Base-by-base conservation (phyloP, 2,329 filamentous ascomycete genomes). In the Fusarium staphyleae region DNA sequence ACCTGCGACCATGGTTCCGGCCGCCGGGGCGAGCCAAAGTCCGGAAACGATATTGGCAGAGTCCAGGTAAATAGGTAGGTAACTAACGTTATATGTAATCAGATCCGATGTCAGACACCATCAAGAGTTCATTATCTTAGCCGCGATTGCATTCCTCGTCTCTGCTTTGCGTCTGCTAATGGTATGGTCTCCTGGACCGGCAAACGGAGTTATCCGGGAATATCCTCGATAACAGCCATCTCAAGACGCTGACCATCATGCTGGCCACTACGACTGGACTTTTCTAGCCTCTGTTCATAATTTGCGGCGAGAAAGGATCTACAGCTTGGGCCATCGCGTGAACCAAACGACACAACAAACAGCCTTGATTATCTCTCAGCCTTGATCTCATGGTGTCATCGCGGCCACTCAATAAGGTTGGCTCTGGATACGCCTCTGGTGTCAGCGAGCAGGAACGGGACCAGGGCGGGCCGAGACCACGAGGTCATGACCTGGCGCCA, bases 91-190 rank as follows among this genome's bases (percentile, higher is more conserved):
- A 8, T 9, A 5, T 7, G 22, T 7, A 8, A 24, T 24, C 22
- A 3, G 8, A 24, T 24, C 22, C 22, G 22, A 24, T 8, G 10
- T 7, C 32, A 29, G 30, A 16, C 35, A 13, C 24, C 12, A 14
- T 46, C 12, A 12, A 16, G 24, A 18, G 30, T 44, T 35, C 19
- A 12, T 37, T 40, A 29, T 52, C 54, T 46, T 32, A 47, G 41
- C 40, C 28, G 45, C 42, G 14, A 40, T 29, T 41, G 22, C 53
- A 50, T 51, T 50, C 53, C 57, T 55, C 11, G 13, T 35, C 22
- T 24, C n/a, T n/a, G n/a, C n/a, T n/a, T n/a, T n/a, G n/a, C n/a
- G n/a, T n/a, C n/a, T 24, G 22, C 7, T 9, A 5, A 24, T 24
- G 22, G 5, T 24, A 8, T 24, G 22, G 7, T 8, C 22, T 24